Base-by-base conservation (phyloP, 192 early-diverging fungal species). In the Entomortierella chlamydospora region DNA sequence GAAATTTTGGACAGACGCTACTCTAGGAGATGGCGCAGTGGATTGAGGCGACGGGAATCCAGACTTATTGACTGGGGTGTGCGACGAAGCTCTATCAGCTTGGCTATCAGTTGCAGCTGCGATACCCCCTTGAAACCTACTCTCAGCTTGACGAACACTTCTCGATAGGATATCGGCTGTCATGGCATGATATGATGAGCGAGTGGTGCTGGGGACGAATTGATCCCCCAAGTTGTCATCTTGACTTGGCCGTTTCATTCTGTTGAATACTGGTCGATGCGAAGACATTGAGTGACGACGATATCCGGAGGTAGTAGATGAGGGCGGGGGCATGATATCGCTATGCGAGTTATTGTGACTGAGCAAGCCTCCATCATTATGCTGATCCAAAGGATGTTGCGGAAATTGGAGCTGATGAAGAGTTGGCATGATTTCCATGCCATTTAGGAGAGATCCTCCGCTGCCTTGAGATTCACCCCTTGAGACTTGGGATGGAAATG, bases 341-440 rank as follows among this genome's bases (percentile, higher is more conserved):
- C 62, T 79, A n/a, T 61, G 54, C 7, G 65, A 30, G 4, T 42
- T 26, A 37, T 23, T 29, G 5, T 62, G 65, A 23, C 42, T 51
- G 33, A 43, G 57, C 7, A 60, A 18, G 30, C 28, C n/a, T 1
- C 20, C 17, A 15, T 78, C 61, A 26, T 70, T 61, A 4, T 29
- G 68, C 7, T 69, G 61, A 18, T 69, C 73, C 33, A 78, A 56
- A 17, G 73, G 73, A 59, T 78, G 73, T 29, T 79, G 76, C 4
- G 76, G 76, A 47, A 79, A 79, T 51, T 79, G 76, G 1, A 79
- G 68, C 47, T 74, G 72, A 29, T 79, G 74, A 1, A 79, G 63
- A 0, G 76, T 79, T 28, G 76, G 76, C 41, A 65, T 47, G 41
- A 79, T 79, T 28, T 79, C 76, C 37, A 79, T 79, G 7, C 68